A percentile compares a stretch with the other conserved stretches of the same genome.
phyloP scores from a whole-genome alignment of 2,329 filamentous ascomycete species.

The Penicillium sp. region DNA sequence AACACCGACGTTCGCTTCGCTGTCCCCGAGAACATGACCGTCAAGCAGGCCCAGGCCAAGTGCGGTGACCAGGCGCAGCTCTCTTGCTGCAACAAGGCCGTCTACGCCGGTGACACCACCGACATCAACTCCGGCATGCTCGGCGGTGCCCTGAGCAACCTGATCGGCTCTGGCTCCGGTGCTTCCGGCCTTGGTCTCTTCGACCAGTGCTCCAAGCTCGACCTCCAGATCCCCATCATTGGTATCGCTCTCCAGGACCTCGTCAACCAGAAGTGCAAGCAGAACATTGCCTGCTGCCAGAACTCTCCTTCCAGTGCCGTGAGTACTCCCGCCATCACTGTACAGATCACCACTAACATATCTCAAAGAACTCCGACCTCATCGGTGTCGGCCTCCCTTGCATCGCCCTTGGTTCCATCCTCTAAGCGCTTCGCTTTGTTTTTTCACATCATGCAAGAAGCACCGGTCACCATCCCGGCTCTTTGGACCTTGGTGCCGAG shows the following conservation, averaged over 20 bases:
- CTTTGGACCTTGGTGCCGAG: background rate
- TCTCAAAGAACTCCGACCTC: constrained; percentile 29
- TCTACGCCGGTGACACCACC: constrained; percentile 36
- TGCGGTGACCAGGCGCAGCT: constrained; percentile 40
- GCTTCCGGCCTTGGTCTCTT: constrained; percentile 38
- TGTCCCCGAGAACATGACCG: constrained; percentile 31
- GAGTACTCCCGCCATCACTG: background rate
- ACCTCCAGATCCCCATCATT: constrained; percentile 29
- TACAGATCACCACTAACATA: constrained; percentile 2
- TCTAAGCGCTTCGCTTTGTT: constrained; percentile 30
- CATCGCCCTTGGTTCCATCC: constrained; percentile 38
- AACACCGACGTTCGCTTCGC: constrained; percentile 35
- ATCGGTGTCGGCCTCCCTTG: constrained; percentile 39
- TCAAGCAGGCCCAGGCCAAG: constrained; percentile 40
- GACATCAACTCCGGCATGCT: constrained; percentile 33
- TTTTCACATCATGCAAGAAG: constrained; percentile 15
- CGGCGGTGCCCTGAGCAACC: constrained; percentile 32
- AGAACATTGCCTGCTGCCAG: constrained; percentile 43
- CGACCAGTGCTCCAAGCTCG: constrained; percentile 43
- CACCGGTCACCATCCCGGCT: constrained; percentile 3
- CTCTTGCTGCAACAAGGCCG: constrained; percentile 41
- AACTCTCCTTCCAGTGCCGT: constrained; percentile 33
- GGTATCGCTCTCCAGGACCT: constrained; percentile 31
- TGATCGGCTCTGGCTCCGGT: constrained; percentile 35
- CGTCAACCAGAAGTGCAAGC: constrained; percentile 40